Percentiles rank a stretch among this genome's conserved stretches.
Conservation (phyloP, 257 asterid genomes). For the Penstemon barbatus region DNA sequence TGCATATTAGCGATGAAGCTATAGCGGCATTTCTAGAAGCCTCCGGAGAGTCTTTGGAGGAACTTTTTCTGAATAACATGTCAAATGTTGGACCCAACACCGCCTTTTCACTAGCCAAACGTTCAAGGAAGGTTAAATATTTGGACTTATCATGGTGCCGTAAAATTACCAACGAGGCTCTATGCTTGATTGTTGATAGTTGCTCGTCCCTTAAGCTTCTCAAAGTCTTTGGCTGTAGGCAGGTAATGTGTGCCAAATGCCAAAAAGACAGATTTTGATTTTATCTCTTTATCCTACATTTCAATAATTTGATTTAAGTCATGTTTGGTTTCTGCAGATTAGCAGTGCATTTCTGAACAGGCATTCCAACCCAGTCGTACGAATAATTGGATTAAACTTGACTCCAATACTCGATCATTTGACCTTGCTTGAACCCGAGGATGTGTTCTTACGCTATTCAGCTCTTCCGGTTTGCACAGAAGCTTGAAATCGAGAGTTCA, state of each 20-base stretch:
- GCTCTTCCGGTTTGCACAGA: constrained; percentile 28
- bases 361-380: constrained; percentile 59
- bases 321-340: constrained; percentile 48
- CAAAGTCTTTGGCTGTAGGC: constrained; percentile 81
- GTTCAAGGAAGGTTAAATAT: constrained; percentile 46
- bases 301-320: too few relatives aligned
- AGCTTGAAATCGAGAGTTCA: constrained; percentile 8
- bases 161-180: constrained; percentile 50
- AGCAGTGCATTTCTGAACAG: constrained; percentile 50
- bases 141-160: constrained; percentile 91
- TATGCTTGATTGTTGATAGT: constrained; percentile 71
- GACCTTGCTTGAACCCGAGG: constrained; percentile 46
- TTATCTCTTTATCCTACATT: too few relatives aligned
- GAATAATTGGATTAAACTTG: constrained; percentile 48
- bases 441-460: constrained; percentile 48
- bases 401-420: constrained; percentile 43
- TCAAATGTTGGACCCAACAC: constrained; percentile 60
- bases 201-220: constrained; percentile 70
- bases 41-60: constrained; percentile 66
- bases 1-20: constrained; percentile 67
- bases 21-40: constrained; percentile 79
- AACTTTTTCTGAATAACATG: constrained; percentile 64
- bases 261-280: too few relatives aligned
- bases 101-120: constrained; percentile 63
- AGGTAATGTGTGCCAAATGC: constrained; percentile 40